Conservation (phyloP, 2,329 filamentous ascomycete genomes). For the Rhynchosporium graminicola region DNA sequence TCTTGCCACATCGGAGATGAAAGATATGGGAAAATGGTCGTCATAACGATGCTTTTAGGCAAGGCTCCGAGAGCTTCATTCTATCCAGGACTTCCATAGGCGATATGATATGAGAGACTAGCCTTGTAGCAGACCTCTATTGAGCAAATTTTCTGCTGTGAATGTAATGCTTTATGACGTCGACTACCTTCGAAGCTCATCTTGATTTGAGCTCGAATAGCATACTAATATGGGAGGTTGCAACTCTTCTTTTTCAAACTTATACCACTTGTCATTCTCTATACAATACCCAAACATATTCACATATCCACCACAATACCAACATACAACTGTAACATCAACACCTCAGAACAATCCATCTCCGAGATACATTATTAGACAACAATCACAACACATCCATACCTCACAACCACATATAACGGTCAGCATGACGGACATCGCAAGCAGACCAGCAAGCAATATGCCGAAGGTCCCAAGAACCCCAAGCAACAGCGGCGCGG, state of each 20-base stretch:
- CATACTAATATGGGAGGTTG: conserved; percentile 12
- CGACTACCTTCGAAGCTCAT: conserved; percentile 14
- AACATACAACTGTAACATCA: conserved; percentile 8
- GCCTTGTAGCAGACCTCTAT: conserved; percentile 8
- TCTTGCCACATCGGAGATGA: background rate
- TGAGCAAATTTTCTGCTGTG: background rate
- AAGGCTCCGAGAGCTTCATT: conserved; percentile 5
- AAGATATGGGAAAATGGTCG: conserved; percentile 7
- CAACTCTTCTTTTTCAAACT: conserved; percentile 1
- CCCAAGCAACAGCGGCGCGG: conserved; percentile 20
- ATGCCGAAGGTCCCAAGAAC: conserved; percentile 21
- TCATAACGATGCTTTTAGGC: conserved; percentile 3
- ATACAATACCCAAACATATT: conserved; percentile 3
- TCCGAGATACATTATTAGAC: background rate
- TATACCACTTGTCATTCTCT: conserved; percentile 15
- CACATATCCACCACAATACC: background rate
- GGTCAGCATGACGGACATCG: conserved; percentile 31
- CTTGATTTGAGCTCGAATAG: background rate
- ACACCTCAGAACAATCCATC: conserved; percentile 9
- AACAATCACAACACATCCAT: conserved; percentile 3
- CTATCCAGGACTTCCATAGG: background rate
- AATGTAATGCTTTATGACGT: conserved; percentile 23
- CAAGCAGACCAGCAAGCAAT: conserved; percentile 21
- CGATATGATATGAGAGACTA: conserved; percentile 11
- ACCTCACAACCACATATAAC: conserved; percentile 7